Evolutionary conservation across 2,329 filamentous ascomycete species (phyloP).

Genomic region (Colletotrichum scovillei): DNA sequence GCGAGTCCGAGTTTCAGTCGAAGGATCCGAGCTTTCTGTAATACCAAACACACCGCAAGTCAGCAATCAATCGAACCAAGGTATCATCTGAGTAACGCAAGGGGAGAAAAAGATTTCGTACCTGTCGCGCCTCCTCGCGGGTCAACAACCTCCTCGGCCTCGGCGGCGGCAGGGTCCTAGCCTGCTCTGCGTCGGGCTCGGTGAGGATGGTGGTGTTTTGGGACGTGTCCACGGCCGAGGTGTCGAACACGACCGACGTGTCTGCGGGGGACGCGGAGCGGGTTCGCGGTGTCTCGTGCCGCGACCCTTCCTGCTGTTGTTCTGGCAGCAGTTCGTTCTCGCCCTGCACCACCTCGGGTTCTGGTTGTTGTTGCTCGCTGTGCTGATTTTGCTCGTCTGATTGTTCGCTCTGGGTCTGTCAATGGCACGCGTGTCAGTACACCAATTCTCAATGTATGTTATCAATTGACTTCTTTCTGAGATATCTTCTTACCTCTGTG

Average conservation of each 20-base stretch:
- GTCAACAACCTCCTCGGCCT: constrained; percentile 49
- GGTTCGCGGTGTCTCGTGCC: not conserved
- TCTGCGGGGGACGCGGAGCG: constrained; percentile 45
- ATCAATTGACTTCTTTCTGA: not conserved
- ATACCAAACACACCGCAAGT: not conserved
- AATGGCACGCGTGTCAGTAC: constrained; percentile 3
- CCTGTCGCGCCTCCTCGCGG: constrained; percentile 65
- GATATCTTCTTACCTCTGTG: constrained; percentile 9
- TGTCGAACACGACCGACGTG: constrained; percentile 63
- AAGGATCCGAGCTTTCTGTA: constrained; percentile 72
- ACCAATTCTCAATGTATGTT: not conserved
- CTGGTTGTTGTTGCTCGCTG: constrained; percentile 9
- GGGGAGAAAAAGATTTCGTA: constrained; percentile 42
- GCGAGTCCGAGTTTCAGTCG: constrained; percentile 77
- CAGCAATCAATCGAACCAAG: not conserved
- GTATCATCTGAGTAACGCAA: not conserved
- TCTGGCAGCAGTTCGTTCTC: not conserved
- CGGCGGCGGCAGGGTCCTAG: constrained; percentile 33
- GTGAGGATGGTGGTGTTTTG: constrained; percentile 59
- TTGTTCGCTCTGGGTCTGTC: constrained; percentile 9
- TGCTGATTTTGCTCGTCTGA: not conserved
- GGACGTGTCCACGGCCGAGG: constrained; percentile 58
- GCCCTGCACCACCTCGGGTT: not conserved
- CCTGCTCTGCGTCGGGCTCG: constrained; percentile 55
- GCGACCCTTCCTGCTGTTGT: constrained; percentile 1